phyloP scores from a whole-genome alignment of 2,329 filamentous ascomycete species.

The Diaporthe ilicicola region DNA sequence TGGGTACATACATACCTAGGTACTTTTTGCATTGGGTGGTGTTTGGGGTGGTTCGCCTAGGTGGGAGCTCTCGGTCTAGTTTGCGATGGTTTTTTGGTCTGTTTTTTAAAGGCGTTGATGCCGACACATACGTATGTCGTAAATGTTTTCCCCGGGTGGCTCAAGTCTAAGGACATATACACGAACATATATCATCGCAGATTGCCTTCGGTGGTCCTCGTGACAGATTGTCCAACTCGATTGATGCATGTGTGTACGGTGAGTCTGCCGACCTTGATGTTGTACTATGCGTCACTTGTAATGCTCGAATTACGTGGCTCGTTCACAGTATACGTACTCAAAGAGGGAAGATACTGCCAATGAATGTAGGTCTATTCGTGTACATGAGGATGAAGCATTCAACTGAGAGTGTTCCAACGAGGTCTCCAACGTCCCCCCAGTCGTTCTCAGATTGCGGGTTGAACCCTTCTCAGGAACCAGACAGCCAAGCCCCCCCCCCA shows the following conservation, averaged over 20 bases:
- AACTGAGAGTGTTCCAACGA: no score
- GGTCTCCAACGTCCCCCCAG: no score
- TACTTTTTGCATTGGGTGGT: constrained; percentile 28
- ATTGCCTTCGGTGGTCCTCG: background rate
- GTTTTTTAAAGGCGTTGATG: background rate
- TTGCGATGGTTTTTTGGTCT: background rate
- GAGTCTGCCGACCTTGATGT: no score
- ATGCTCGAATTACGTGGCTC: no score
- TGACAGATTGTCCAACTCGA: background rate
- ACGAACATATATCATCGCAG: background rate
- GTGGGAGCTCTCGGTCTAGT: background rate
- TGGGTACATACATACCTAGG: background rate
- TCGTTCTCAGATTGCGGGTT: background rate
- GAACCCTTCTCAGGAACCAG: background rate
- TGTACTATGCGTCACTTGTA: no score
- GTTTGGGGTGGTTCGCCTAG: background rate
- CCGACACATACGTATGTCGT: background rate
- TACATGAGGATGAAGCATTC: no score
- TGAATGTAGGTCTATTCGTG: no score
- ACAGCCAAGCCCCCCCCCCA: no score
- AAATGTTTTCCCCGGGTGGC: background rate
- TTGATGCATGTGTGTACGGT: no score
- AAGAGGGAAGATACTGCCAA: no score
- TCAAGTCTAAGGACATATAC: background rate
- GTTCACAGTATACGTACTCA: no score